Evolutionary conservation across 768 basidiomycete species (phyloP).

Genomic region (Boletus patriciae): DNA sequence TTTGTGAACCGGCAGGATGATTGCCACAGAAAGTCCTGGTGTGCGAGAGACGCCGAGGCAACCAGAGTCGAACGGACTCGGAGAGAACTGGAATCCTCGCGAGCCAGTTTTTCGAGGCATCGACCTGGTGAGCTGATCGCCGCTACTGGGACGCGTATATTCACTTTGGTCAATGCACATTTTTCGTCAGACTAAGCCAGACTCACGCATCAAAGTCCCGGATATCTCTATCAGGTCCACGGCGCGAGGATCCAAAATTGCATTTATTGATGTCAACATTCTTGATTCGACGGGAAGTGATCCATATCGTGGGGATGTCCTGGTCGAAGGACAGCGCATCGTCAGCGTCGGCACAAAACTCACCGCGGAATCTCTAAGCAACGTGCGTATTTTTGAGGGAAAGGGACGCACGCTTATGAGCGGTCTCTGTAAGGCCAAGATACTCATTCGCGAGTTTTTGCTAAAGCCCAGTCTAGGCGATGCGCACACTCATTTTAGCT

Average conservation of each 20-base stretch:
- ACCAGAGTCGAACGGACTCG: not conserved
- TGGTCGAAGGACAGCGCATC: not conserved
- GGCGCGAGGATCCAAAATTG: not conserved
- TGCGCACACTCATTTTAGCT: not conserved
- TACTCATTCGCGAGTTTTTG: not conserved
- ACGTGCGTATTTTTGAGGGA: not conserved
- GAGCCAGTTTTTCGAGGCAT: not conserved
- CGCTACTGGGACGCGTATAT: not conserved
- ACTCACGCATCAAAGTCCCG: not conserved
- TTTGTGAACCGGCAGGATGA: not conserved
- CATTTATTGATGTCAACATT: constrained; percentile 17
- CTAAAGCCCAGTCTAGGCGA: not conserved
- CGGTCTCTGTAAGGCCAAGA: not conserved
- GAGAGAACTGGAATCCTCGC: not conserved
- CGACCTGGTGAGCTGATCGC: not conserved
- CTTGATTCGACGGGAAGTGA: not conserved
- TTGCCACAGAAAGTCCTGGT: not conserved
- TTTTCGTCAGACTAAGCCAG: not conserved
- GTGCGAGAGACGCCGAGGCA: not conserved
- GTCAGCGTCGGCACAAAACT: not conserved
- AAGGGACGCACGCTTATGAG: not conserved
- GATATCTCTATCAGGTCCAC: not conserved
- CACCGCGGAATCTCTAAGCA: not conserved
- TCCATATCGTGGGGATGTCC: not conserved
- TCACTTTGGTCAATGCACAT: not conserved